phyloP scores from a whole-genome alignment of 2,329 filamentous ascomycete species.

The Blastomyces parvus region DNA sequence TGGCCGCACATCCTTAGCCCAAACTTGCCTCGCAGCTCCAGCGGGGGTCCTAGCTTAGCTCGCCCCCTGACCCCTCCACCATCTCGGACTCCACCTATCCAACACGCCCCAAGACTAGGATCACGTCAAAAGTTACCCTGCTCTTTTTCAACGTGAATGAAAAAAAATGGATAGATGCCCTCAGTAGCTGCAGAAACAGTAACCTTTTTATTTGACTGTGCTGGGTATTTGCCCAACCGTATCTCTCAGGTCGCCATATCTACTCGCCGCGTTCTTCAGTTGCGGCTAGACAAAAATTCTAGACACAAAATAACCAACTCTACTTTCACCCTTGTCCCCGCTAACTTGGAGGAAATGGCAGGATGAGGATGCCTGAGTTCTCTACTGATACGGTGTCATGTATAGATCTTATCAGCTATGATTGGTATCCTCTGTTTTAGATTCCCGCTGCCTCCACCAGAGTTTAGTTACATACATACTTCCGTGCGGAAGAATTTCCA shows the following conservation, averaged over 20 bases:
- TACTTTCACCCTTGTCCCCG: too few relatives aligned
- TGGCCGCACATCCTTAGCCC: background rate
- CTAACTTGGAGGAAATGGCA: background rate
- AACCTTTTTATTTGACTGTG: background rate
- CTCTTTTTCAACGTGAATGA: background rate
- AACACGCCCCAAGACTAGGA: slow-evolving; percentile 3
- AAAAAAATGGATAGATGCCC: background rate
- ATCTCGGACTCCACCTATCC: background rate
- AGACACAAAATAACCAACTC: background rate
- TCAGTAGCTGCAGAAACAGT: background rate
- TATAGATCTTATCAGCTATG: too few relatives aligned
- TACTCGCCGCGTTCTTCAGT: background rate
- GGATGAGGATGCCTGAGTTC: too few relatives aligned
- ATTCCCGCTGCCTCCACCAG: background rate
- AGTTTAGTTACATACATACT: too few relatives aligned
- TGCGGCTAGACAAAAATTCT: background rate
- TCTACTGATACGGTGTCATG: too few relatives aligned
- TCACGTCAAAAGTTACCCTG: background rate
- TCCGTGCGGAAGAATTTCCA: background rate
- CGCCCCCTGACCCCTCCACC: background rate
- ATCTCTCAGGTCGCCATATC: background rate
- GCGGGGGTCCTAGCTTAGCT: background rate
- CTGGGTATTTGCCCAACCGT: background rate
- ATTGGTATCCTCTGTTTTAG: background rate
- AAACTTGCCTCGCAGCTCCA: background rate